Evolutionary conservation across 2,329 filamentous ascomycete genomes (phyloP), one percentile per base, ranked within the genome.

Genomic region (Zymoseptoria brevis): DNA sequence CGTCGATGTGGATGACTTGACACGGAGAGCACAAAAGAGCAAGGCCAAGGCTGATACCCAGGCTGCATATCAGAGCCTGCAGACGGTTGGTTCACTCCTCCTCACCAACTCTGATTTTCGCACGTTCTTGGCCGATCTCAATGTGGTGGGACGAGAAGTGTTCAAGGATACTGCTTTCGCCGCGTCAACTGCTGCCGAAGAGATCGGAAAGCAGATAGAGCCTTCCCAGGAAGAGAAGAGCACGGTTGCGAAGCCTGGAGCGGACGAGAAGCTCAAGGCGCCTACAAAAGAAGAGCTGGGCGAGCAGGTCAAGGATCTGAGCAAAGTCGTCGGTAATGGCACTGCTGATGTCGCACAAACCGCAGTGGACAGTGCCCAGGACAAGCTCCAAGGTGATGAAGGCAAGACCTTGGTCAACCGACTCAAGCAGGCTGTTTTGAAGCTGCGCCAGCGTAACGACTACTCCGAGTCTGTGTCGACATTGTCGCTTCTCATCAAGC

Each of bases 101-200:
- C 78, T 97, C 50, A 90, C 89, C 13, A 97, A 97, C 71, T 86
- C 88, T 0, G 91, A 96, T 68, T 96, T 97, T 72, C 86, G 92
- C 48, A 80, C 92, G 6, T 91, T 97, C 67, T 77, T 96, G 51
- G 84, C 87, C 9, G 93, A 97, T 68, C 75, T 96, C 49, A 85
- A 86, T 52, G 86, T 86, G 0, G 83, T 96, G 53, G 88, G 87
- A 11, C 85, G 88, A 50, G 88, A 96, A 70, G 87, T 97, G 0
- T 91, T 96, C 71, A 86, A 85, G 55, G 92, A 96, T 67, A 91
- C 91, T 2, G 90, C 91, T 0, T 87, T 90, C 62, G 87, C 88
- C 0, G 72, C 96, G 5, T 89, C 91, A 0, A 81, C 86, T 16
- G 88, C 87, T 1, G 90, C 92, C 0, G 83, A 88, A 64, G 79